Conservation (phyloP, 2,329 filamentous ascomycete genomes). For the Colletotrichum brevisporum region DNA sequence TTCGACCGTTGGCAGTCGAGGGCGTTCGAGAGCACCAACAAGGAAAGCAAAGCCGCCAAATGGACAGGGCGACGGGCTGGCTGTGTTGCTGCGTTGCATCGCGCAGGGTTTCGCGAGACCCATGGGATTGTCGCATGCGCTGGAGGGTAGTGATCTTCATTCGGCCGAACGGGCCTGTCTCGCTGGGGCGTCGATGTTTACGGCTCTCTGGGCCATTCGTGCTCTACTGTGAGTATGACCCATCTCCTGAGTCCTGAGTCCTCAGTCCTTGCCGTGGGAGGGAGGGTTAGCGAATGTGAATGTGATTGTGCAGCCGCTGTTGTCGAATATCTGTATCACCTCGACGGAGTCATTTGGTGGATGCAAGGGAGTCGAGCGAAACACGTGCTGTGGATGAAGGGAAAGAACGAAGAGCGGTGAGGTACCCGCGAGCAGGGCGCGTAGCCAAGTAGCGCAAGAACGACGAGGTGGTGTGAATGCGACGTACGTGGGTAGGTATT, state of each 20-base stretch:
- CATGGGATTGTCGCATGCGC: slow-evolving; percentile 7
- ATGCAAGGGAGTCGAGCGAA: slow-evolving; percentile 2
- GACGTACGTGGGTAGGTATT: too few relatives aligned
- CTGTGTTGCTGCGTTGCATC: slow-evolving; percentile 22
- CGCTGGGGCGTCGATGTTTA: slow-evolving; percentile 15
- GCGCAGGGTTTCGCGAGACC: slow-evolving; percentile 19
- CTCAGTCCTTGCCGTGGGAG: too few relatives aligned
- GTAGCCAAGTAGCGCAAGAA: too few relatives aligned
- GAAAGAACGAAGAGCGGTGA: neutral
- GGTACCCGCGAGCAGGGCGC: neutral
- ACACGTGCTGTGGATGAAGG: neutral
- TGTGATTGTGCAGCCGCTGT: slow-evolving; percentile 1
- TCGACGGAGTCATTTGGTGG: slow-evolving; percentile 4
- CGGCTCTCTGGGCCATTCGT: neutral
- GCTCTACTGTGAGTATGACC: neutral
- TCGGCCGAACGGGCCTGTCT: slow-evolving; percentile 32
- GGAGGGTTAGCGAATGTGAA: neutral
- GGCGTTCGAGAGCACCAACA: slow-evolving; percentile 2
- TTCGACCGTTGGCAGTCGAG: slow-evolving; percentile 12
- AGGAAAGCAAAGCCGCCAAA: slow-evolving; percentile 24
- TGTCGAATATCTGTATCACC: neutral
- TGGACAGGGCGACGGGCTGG: slow-evolving; percentile 20
- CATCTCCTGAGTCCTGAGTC: too few relatives aligned
- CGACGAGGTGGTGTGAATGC: too few relatives aligned
- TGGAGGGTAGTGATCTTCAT: slow-evolving; percentile 33